phyloP scores from a whole-genome alignment of 768 basidiomycete species.

The Antrodiella citrinella region DNA sequence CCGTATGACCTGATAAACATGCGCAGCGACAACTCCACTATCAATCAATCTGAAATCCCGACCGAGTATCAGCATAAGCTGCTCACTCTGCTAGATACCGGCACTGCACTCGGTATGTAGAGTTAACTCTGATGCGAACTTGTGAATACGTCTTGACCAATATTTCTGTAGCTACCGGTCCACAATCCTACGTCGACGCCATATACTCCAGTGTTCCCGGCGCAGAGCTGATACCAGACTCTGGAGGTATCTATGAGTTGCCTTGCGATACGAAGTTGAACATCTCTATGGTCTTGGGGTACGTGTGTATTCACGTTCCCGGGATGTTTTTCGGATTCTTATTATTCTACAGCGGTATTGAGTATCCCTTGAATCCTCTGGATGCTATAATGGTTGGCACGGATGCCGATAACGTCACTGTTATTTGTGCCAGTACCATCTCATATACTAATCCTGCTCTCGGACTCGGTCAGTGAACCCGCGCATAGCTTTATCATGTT shows the following conservation, averaged over 20 bases:
- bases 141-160: not conserved
- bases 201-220: slow-evolving; percentile 9
- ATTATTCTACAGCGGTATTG: slow-evolving; percentile 1
- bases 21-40: not conserved
- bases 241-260: slow-evolving; percentile 2
- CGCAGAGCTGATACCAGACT: not conserved
- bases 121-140: not conserved
- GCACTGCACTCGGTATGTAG: slow-evolving; percentile 6
- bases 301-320: not conserved
- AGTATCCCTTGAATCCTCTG: slow-evolving; percentile 9
- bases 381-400: slow-evolving; percentile 2
- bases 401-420: slow-evolving; percentile 4
- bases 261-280: slow-evolving; percentile 13
- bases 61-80: not conserved
- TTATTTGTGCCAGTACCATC: slow-evolving; percentile 3
- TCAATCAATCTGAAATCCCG: not conserved
- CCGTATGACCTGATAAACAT: not conserved
- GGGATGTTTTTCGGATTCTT: not conserved
- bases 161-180: not conserved
- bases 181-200: slow-evolving; percentile 11
- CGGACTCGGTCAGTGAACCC: not conserved
- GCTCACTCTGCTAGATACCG: slow-evolving; percentile 9
- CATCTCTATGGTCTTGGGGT: slow-evolving; percentile 12
- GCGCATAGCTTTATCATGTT: not conserved
- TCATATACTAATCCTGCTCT: not conserved